Evolutionary conservation across 768 basidiomycete species (phyloP).

Genomic region (Lactarius hengduanensis): DNA sequence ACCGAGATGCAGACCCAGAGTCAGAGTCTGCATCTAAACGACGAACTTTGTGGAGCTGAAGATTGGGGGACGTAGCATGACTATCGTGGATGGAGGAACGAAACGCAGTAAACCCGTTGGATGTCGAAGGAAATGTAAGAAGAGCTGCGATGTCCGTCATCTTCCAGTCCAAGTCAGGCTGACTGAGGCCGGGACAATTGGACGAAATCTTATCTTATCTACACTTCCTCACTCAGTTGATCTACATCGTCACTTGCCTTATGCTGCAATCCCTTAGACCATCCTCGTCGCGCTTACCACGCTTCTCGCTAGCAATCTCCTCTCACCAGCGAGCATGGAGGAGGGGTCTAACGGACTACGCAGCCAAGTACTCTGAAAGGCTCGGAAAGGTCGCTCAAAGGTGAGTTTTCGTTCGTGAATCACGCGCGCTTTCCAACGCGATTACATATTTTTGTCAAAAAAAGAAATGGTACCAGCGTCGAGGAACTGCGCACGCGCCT

Average conservation of each 20-base stretch:
- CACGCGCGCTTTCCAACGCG: conserved; percentile 18
- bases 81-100: conserved; percentile 41
- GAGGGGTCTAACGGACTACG: conserved; percentile 33
- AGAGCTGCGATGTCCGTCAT: conserved; percentile 26
- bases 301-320: background rate
- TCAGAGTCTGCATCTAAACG: conserved; percentile 67
- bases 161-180: background rate
- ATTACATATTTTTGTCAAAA: background rate
- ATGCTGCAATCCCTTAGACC: conserved; percentile 15
- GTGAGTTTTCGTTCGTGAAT: conserved; percentile 44
- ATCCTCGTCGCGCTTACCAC: background rate
- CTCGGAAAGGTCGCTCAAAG: conserved; percentile 59
- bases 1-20: conserved; percentile 62
- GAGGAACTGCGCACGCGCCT: conserved; percentile 20
- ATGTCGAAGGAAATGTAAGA: conserved; percentile 38
- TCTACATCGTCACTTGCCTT: background rate
- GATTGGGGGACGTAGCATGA: conserved; percentile 42
- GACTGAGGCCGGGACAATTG: background rate
- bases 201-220: conserved; percentile 21
- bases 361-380: conserved; percentile 66
- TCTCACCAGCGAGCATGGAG: conserved; percentile 1
- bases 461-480: conserved; percentile 20
- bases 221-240: too few relatives aligned
- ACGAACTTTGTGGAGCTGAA: conserved; percentile 66
- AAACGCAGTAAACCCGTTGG: conserved; percentile 48